phyloP scores from a whole-genome alignment of 495 filamentous ascomycete species.

The Penicillium atrosanguineum region DNA sequence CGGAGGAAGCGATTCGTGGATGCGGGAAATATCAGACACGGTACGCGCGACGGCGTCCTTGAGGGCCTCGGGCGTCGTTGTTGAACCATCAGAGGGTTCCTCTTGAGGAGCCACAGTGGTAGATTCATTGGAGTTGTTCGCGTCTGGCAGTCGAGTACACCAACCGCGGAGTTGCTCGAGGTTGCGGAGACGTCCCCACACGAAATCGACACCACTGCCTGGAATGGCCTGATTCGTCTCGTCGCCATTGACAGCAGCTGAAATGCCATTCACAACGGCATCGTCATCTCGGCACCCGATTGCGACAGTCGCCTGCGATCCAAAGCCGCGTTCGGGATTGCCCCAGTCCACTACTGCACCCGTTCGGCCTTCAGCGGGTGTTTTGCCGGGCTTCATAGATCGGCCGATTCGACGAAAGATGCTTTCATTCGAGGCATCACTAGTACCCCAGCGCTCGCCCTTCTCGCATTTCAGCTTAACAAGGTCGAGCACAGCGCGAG shows the following conservation, averaged over 20 bases:
- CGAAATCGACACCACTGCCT: constrained; percentile 75
- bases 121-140: constrained; percentile 51
- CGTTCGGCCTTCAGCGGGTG: constrained; percentile 52
- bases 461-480: constrained; percentile 94
- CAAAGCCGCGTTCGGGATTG: constrained; percentile 68
- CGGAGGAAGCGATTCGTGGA: constrained; percentile 73
- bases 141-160: constrained; percentile 62
- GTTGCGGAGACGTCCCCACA: constrained; percentile 84
- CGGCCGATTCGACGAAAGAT: constrained; percentile 82
- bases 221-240: constrained; percentile 59
- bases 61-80: constrained; percentile 26
- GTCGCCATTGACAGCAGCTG: constrained; percentile 67
- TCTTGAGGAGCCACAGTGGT: constrained; percentile 31
- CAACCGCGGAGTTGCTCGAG: constrained; percentile 80
- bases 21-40: constrained; percentile 57
- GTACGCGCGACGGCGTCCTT: constrained; percentile 46
- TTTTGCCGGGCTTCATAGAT: constrained; percentile 50
- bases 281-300: constrained; percentile 75
- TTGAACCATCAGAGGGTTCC: constrained; percentile 11
- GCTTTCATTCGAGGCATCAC: constrained; percentile 71
- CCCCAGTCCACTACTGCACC: constrained; percentile 91
- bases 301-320: constrained; percentile 64
- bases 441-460: constrained; percentile 77
- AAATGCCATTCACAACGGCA: constrained; percentile 68
- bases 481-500: constrained; percentile 83